Evolutionary conservation across 331 rosid genomes (phyloP).

Genomic region (Saraca asoca): DNA sequence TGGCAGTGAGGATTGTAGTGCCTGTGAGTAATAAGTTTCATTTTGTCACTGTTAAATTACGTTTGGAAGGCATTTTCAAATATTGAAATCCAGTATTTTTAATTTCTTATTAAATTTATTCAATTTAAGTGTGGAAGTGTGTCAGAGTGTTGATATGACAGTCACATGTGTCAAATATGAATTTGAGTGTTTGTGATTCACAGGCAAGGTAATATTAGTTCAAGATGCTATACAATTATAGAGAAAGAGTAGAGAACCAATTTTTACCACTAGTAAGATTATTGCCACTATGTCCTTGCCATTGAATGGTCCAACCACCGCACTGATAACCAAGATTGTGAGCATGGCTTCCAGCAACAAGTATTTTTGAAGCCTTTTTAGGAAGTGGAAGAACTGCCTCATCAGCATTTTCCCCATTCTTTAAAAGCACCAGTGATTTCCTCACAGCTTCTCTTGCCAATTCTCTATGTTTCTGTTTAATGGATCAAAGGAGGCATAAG

Average conservation of each 20-base stretch:
- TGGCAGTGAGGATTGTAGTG: constrained; percentile 36
- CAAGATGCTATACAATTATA: neutral
- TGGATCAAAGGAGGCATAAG: no score
- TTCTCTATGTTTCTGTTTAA: constrained; percentile 34
- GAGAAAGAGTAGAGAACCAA: neutral
- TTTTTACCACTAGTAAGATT: constrained; percentile 37
- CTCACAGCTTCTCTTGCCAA: constrained; percentile 48
- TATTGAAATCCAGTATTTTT: no score
- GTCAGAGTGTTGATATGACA: no score
- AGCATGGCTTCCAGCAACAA: constrained; percentile 48
- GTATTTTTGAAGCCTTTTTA: constrained; percentile 39
- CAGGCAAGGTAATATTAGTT: no score
- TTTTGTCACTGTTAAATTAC: no score
- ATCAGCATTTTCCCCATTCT: constrained; percentile 35
- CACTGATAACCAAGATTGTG: constrained; percentile 46
- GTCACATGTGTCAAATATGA: no score
- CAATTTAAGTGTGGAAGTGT: no score
- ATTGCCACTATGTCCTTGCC: constrained; percentile 47
- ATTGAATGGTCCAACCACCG: constrained; percentile 52
- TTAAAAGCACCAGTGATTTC: constrained; percentile 39
- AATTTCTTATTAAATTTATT: no score
- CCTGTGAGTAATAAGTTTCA: constrained; percentile 12
- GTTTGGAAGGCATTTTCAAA: no score
- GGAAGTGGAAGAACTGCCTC: constrained; percentile 45
- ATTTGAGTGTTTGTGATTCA: no score